These are phyloP conservation scores for Schizonepeta tenuifolia DNA, from an alignment of 257 asterid genomes.

Conservation along the genomic window DNA sequence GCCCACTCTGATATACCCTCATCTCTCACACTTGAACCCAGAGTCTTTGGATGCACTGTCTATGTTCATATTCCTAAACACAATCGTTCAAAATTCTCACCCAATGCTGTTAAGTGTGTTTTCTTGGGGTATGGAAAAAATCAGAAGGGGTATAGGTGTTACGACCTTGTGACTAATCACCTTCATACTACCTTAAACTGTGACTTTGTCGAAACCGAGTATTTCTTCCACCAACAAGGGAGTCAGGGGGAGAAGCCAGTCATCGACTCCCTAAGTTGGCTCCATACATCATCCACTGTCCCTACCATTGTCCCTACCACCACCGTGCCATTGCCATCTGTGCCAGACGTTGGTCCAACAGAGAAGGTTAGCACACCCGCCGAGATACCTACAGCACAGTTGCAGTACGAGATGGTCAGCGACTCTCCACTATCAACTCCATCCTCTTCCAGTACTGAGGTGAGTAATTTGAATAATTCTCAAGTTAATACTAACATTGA, in stretches of 20 bases:
- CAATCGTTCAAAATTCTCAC: not conserved
- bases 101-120: not conserved
- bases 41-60: too few relatives aligned
- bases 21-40: too few relatives aligned
- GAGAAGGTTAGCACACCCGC: not conserved
- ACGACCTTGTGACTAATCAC: not conserved
- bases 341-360: not conserved
- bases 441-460: too few relatives aligned
- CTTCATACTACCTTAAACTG: not conserved
- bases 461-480: too few relatives aligned
- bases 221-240: conserved; percentile 1
- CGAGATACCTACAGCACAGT: not conserved
- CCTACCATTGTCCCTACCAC: not conserved
- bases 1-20: too few relatives aligned
- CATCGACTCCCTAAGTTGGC: conserved; percentile 6
- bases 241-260: not conserved
- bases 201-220: not conserved
- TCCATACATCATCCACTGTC: not conserved
- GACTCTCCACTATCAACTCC: too few relatives aligned
- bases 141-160: not conserved
- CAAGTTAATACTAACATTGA: too few relatives aligned
- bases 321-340: not conserved
- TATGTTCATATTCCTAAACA: not conserved
- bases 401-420: not conserved
- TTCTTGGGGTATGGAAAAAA: not conserved